These are phyloP conservation scores for Escallonia rubra DNA, from an alignment of 129 eudicot species.

Conservation along the genomic window DNA sequence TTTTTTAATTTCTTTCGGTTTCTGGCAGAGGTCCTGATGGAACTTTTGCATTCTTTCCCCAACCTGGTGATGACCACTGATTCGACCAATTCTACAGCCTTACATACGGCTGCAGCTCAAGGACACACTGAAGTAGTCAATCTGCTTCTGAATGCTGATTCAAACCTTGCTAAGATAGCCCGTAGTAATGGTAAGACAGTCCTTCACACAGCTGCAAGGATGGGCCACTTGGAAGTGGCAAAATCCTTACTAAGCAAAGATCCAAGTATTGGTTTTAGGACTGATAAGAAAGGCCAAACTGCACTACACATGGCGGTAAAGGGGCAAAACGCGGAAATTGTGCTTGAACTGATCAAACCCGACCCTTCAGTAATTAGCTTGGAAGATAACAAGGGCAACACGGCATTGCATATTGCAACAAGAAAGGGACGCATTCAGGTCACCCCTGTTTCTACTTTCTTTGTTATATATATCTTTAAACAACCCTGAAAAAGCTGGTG, in stretches of 20 bases:
- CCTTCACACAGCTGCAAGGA: constrained; percentile 53
- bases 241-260: constrained; percentile 51
- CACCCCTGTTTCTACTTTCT: constrained; percentile 1
- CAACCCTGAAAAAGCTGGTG: no score
- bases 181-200: constrained; percentile 54
- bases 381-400: constrained; percentile 78
- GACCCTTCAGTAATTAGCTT: constrained; percentile 56
- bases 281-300: constrained; percentile 58
- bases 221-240: constrained; percentile 46
- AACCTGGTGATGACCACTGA: constrained; percentile 89
- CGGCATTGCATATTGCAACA: constrained; percentile 83
- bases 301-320: constrained; percentile 80
- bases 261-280: constrained; percentile 39
- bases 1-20: constrained; percentile 5
- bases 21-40: constrained; percentile 69
- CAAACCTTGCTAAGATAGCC: constrained; percentile 78
- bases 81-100: constrained; percentile 77
- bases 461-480: background rate
- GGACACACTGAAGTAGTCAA: constrained; percentile 77
- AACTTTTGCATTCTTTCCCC: constrained; percentile 58
- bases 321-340: constrained; percentile 79
- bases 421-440: constrained; percentile 91
- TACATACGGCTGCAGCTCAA: constrained; percentile 87
- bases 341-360: constrained; percentile 55
- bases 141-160: constrained; percentile 64